Evolutionary conservation across 345 rosid genomes (phyloP).

Genomic region (Microcos paniculata): DNA sequence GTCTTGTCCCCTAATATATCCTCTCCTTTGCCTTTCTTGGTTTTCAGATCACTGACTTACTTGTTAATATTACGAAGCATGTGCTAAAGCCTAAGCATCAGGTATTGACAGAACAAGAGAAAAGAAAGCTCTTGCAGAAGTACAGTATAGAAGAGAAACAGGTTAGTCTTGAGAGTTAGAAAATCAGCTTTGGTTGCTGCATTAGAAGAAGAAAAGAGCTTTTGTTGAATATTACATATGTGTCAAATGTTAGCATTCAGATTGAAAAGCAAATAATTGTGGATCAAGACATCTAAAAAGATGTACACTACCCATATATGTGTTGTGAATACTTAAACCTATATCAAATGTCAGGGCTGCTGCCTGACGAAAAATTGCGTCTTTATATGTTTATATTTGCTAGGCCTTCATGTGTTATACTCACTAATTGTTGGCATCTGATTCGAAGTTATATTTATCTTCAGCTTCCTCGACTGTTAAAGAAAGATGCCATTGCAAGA

Average conservation of each 20-base stretch:
- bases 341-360: background rate
- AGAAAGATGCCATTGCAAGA: conserved; percentile 49
- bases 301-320: background rate
- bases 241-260: background rate
- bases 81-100: conserved; percentile 68
- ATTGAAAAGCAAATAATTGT: background rate
- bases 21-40: background rate
- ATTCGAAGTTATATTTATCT: background rate
- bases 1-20: background rate
- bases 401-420: background rate
- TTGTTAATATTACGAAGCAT: conserved; percentile 85
- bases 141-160: conserved; percentile 80
- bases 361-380: background rate
- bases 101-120: conserved; percentile 61
- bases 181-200: background rate
- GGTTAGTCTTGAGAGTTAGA: conserved; percentile 38
- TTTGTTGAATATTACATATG: background rate
- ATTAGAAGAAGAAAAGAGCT: background rate
- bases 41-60: conserved; percentile 64
- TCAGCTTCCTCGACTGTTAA: conserved; percentile 69
- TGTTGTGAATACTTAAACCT: background rate
- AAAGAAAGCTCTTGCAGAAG: conserved; percentile 57
- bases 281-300: background rate
- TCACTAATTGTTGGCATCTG: background rate
- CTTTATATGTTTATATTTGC: background rate